Evolutionary conservation across 2,329 filamentous ascomycete species (phyloP), one percentile per base, ranked within the genome.

Genomic region (Colletotrichum musae): DNA sequence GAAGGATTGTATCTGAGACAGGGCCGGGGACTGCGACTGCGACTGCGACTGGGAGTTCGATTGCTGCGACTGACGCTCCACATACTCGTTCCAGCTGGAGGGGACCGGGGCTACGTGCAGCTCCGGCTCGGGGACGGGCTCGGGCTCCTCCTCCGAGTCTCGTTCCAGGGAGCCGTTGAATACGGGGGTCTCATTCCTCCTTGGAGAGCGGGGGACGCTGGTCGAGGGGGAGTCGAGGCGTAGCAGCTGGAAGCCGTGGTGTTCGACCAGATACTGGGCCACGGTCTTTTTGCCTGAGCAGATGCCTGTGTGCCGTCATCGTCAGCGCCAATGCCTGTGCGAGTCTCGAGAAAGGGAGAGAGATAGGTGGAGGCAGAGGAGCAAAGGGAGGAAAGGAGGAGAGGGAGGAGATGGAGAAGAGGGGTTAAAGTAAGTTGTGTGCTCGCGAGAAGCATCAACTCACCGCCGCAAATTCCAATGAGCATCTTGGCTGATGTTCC

Each of bases 261-360:
- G 89, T 72, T 94, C 88, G 72, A 95, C 89, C 9, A 99, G 89
- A 79, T 97, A 98, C 63, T 93, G 89, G 67, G 94, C 94, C 72
- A 98, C 93, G 10, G 94, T 94, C 78, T 91, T 91, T 84, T 98
- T 98, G 76, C 96, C 96, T 57, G 95, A 91, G 83, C 95, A 98
- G 75, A 98, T 95, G 76, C 93, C 95, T 96, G 76, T 48, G 36
- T 39, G 13, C 68, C 71, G 54, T 66, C 4, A 58, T 10, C 32
- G 32, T 36, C 7, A 36, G 32, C 32, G 7, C 9, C 32, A 4
- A 10, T 10, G 32, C 9, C 32, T 36, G 10, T 4, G 7, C 7
- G 32, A 36, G 6, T 36, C 32, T 12, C 7, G 32, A 36, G 32
- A 6, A 36, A 36, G 32, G 32, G 7, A 36, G 7, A 36, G 7